Evolutionary conservation across 331 rosid genomes (phyloP).

Genomic region (Acacia concinna): DNA sequence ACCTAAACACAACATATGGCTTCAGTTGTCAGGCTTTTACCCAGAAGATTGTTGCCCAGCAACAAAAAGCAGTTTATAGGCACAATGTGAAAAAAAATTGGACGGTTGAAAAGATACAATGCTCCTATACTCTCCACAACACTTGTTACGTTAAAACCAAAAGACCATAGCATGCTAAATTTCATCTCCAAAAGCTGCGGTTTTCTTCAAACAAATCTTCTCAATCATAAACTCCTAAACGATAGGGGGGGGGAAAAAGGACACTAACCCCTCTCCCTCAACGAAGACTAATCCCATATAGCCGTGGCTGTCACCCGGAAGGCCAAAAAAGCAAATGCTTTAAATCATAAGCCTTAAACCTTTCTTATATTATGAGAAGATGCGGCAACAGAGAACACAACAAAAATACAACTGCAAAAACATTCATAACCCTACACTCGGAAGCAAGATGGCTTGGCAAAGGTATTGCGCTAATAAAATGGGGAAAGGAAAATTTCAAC

Average conservation of each 20-base stretch:
- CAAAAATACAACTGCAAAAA: not conserved
- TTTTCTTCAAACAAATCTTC: constrained; percentile 3
- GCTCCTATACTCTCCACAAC: not conserved
- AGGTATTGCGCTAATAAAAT: constrained; percentile 15
- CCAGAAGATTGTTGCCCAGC: not conserved
- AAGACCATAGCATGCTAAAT: not conserved
- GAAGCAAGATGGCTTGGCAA: not conserved
- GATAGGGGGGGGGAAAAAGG: not conserved
- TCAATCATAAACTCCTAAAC: not conserved
- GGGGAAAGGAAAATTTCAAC: not conserved
- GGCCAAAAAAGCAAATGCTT: not conserved
- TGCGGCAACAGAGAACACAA: not conserved
- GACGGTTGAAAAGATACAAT: not conserved
- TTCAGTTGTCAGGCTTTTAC: not conserved
- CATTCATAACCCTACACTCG: not conserved
- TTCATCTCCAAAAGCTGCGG: constrained; percentile 4
- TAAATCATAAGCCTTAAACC: not conserved
- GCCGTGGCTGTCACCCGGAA: not conserved
- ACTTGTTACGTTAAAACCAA: not conserved
- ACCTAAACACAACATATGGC: constrained; percentile 1
- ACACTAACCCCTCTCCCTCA: not conserved
- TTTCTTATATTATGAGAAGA: not conserved
- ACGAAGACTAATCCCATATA: not conserved
- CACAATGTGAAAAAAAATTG: not conserved
- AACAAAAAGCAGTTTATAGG: not conserved